Base-by-base conservation (phyloP, 805 yeast species). In the Saturnispora kantuleensis region DNA sequence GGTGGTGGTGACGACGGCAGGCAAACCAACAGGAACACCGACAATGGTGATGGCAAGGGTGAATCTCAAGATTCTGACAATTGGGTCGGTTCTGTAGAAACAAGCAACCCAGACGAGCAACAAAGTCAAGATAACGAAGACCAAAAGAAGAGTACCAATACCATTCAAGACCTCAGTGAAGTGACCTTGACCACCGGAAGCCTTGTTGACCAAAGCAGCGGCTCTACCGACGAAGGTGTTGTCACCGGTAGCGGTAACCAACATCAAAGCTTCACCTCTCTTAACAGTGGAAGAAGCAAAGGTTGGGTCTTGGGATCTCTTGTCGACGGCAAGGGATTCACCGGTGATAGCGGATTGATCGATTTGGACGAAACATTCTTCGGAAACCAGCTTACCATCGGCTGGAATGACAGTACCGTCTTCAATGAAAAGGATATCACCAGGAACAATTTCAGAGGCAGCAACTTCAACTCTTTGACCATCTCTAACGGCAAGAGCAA, bases 21-120 rank as follows among this genome's bases (percentile, higher is more conserved):
- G 96, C 67, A 88, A 80, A 84, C 96, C 96, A 57, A 88, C 96
- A 68, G 96, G 96, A 59, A 88, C 96, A 82, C 96, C 96, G 60
- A 88, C 82, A 71, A 88, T 86, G 74, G 96, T 88, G 69, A 88
- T 87, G 58, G 95, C 96, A 66, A 88, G 74, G 59, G 95, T 83
- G 82, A 80, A 84, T 74, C 95, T 79, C 68, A 88, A 76, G 71
- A 88, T 84, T 59, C 80, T 73, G 62, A 88, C 96, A 66, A 88
- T 86, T 65, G 72, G 76, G 66, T 77, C 79, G 58, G 95, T 76
- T 74, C 96, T 80, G 83, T 88, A 88, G 89, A 88, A 87, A 72
- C 85, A 74, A 67, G 96, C 88, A 63, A 76, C 74, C 96, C 96
- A 88, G 64, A 88, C 94, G 58, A 86, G 74, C 64, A 88, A 72